These are phyloP conservation scores for Pluteus cervinus DNA, from an alignment of 768 basidiomycete genomes.

Conservation along the genomic window DNA sequence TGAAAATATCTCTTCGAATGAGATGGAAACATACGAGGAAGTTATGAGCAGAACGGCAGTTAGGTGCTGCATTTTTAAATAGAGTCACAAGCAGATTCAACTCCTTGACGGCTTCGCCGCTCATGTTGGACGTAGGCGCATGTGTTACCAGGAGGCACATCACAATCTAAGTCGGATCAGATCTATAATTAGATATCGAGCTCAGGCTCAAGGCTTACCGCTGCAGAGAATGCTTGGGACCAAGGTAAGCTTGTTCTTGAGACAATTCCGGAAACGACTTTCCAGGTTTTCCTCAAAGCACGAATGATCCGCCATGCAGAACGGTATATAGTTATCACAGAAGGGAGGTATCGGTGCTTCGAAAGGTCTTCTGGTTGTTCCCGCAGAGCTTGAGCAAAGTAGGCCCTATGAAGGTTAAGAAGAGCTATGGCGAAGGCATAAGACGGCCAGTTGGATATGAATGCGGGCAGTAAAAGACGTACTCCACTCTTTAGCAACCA, in stretches of 20 bases:
- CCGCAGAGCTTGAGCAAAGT: constrained; percentile 61
- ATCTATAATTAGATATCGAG: neutral
- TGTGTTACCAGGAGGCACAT: constrained; percentile 51
- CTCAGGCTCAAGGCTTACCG: constrained; percentile 34
- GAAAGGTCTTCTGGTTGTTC: constrained; percentile 52
- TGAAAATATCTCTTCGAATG: neutral
- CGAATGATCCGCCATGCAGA: constrained; percentile 64
- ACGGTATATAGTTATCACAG: constrained; percentile 67
- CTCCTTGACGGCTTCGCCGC: constrained; percentile 40
- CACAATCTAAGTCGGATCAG: constrained; percentile 47
- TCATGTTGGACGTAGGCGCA: constrained; percentile 43
- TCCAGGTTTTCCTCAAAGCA: constrained; percentile 38
- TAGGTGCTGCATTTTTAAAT: constrained; percentile 41
- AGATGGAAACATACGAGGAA: constrained; percentile 29
- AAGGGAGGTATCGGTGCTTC: constrained; percentile 59
- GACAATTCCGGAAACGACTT: constrained; percentile 31
- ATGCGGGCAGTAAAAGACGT: constrained; percentile 9
- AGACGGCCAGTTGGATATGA: neutral
- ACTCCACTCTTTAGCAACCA: constrained; percentile 48
- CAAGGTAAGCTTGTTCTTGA: constrained; percentile 48
- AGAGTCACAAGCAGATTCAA: constrained; percentile 36
- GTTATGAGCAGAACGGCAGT: constrained; percentile 38
- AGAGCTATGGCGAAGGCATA: constrained; percentile 32
- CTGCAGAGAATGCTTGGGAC: constrained; percentile 61
- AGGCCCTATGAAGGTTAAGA: constrained; percentile 59